Evolutionary conservation across 805 yeast species (phyloP), one percentile per base, ranked within the genome.

Genomic region (Ogataea polymorpha): DNA sequence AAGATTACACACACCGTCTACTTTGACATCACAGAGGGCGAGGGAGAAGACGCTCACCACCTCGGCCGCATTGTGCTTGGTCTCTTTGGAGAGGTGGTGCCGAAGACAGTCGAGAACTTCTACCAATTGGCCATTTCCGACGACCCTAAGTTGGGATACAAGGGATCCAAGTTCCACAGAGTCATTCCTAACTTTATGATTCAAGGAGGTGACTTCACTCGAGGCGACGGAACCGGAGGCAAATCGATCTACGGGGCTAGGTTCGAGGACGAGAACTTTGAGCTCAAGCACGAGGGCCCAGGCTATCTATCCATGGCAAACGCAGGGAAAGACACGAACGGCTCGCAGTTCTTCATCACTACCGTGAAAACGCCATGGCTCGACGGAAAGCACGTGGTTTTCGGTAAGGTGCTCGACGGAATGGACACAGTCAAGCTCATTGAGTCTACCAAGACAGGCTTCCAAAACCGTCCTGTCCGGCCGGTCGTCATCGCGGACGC

Each of bases 311-410:
- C 87, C 3, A 83, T 83, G 91, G 91, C 91, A 53, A 83, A 83
- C 56, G 81, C 88, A 23, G 91, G 91, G 51, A 77, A 61, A 48
- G 71, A 82, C 67, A 82, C 90, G 66, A 89, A 89, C 63, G 96
- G 96, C 15, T 88, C 96, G 26, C 97, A 89, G 68, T 90, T 90
- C 63, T 90, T 90, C 75, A 84, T 93, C 69, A 89, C 96, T 58
- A 90, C 97, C 20, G 96, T 85, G 16, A 75, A 77, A 25, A 87
- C 96, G 42, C 70, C 82, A 36, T 93, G 99, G 98, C 78, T 93
- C 60, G 88, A 93, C 60, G 93, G 95, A 50, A 80, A 72, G 55
- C 99, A 93, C 66, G 99, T 93, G 60, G 99, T 93, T 30, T 93
- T 93, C 58, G 99, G 99, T 51, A 87, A 88, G 68, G 96, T 93